Conservation (phyloP, 2,329 filamentous ascomycete genomes). For the Aspergillus candidus region DNA sequence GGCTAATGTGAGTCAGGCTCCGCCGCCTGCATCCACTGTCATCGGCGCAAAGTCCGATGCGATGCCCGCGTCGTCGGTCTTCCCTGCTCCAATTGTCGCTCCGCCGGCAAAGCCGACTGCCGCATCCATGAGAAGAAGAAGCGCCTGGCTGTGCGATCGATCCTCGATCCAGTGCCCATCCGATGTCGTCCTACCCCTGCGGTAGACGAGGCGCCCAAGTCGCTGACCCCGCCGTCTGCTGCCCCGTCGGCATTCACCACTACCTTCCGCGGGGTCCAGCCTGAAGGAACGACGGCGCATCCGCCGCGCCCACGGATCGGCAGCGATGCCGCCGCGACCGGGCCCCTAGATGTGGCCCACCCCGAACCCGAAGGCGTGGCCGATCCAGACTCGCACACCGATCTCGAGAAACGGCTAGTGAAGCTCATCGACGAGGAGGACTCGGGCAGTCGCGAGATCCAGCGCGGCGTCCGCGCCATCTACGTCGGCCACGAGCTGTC, state of each 20-base stretch:
- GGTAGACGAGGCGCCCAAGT: slow-evolving; percentile 17
- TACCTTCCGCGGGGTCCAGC: slow-evolving; percentile 18
- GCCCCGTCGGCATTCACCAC: slow-evolving; percentile 23
- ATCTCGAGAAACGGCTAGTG: slow-evolving; percentile 43
- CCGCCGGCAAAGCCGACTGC: slow-evolving; percentile 39
- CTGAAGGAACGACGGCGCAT: slow-evolving; percentile 13
- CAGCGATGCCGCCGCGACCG: no score
- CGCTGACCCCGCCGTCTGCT: slow-evolving; percentile 14
- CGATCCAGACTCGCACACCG: slow-evolving; percentile 37
- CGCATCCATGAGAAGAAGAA: slow-evolving; percentile 49
- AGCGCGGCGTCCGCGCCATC: slow-evolving; percentile 44
- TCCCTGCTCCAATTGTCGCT: slow-evolving; percentile 46
- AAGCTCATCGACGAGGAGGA: slow-evolving; percentile 48
- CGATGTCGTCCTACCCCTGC: slow-evolving; percentile 34
- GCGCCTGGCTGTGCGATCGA: slow-evolving; percentile 37
- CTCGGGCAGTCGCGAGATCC: slow-evolving; percentile 42
- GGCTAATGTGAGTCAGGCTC: slow-evolving; percentile 22
- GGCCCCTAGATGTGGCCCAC: not conserved
- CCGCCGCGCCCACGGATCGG: not conserved
- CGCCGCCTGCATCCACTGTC: slow-evolving; percentile 46
- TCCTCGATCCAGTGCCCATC: slow-evolving; percentile 43
- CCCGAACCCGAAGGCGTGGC: slow-evolving; percentile 18
- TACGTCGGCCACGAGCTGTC: slow-evolving; percentile 53
- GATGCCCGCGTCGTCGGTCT: slow-evolving; percentile 44
- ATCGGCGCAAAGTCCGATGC: slow-evolving; percentile 48